Base-by-base conservation (phyloP, 2,329 filamentous ascomycete genomes). In the Clonostachys rosea region DNA sequence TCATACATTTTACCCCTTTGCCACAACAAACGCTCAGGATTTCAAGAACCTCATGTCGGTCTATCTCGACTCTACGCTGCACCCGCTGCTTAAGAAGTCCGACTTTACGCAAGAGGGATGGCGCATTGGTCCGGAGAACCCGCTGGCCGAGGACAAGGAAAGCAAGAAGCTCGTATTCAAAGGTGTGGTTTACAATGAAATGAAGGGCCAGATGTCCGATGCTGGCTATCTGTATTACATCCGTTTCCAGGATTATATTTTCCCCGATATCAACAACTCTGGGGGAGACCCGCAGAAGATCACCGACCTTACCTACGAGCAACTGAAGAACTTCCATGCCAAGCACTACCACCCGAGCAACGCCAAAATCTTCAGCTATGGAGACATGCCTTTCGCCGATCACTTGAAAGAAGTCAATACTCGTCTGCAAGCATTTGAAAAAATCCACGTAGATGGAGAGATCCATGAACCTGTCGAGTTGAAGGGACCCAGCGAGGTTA, bases 141-240 rank as follows among this genome's bases (percentile, higher is more conserved):
- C 86, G 2, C 73, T 80, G 44, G 78, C 85, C 2, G 75, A 65
- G 51, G 62, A 65, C 10, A 73, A 63, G 58, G 76, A 83, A 47
- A 79, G 83, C 60, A 81, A 83, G 63, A 83, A 82, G 52, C 70
- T 95, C 39, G 89, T 96, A 1, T 97, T 97, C 76, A 97, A 97
- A 71, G 92, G 92, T 24, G 94, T 97, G 2, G 92, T 97, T 1
- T 97, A 97, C 71, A 99, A 99, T 60, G 94, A 99, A 71, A 99
- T 99, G 94, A 99, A 99, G 70, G 94, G 94, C 0, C 91, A 96
- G 62, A 95, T 97, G 85, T 97, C 94, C 3, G 94, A 99, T 65
- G 91, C 92, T 7, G 90, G 90, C 55, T 99, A 99, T 59, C 74
- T 97, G 1, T 99, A 89, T 73, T 97, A 96, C 65, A 95, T 96